Evolutionary conservation across 495 filamentous ascomycete genomes (phyloP), one percentile per base, ranked within the genome.

Genomic region (Penicillium mononematosum): DNA sequence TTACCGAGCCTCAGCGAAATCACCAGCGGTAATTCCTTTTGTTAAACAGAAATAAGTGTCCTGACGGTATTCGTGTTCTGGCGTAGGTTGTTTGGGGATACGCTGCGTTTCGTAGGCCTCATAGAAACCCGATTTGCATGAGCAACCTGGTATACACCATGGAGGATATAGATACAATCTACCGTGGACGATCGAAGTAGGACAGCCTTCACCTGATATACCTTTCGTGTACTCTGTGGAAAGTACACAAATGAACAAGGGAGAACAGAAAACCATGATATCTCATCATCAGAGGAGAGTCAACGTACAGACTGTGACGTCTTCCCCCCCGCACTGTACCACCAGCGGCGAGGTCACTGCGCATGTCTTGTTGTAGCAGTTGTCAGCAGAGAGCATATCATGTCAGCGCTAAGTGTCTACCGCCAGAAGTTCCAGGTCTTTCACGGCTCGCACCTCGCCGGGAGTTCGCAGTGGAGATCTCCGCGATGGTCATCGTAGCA

Each of bases 391-490:
- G 7, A 32, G 24, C 3, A 44, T 31, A 7, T 16, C 16, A 8
- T 22, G 50, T 53, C 36, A 53, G 24, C 36, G 38, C 20, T 32
- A 38, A 43, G 24, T 48, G 17, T 22, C 5, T 32, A 31, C 8
- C 29, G 8, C 9, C 27, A 34, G n/a, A 1, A 48, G 29, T 34
- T 45, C 44, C 43, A 12, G 27, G 17, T n/a, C 24, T 17, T 20
- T 42, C 38, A 31, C 41, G 5, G 27, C 11, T 42, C 55, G 54
- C 55, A 57, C 19, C 46, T 57, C 55, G 42, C 46, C 55, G 46
- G 16, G 44, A n/a, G 11, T 38, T 14, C 14, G 17, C 19, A 46
- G 56, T 62, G 60, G 55, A 62, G 60, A 39, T 58, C 50, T 57
- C 60, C 60, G 31, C 31, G 27, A 41, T 44, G 0, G 43, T 24